phyloP scores from a whole-genome alignment of 2,329 filamentous ascomycete genomes.

The Chrysosporium keratinophilum region DNA sequence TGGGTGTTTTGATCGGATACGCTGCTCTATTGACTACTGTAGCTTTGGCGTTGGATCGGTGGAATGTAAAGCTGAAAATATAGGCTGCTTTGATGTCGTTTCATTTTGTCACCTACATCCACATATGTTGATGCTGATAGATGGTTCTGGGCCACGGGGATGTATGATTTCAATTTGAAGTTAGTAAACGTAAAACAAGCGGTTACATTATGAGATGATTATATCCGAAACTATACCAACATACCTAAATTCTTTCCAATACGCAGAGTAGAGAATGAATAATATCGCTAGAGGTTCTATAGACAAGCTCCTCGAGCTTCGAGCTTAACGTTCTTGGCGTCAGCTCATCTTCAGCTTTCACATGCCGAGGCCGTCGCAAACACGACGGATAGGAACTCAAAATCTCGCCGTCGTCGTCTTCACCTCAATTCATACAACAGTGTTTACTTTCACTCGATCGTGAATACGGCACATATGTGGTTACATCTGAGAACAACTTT shows the following conservation, averaged over 20 bases:
- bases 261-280: no score
- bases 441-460: no score
- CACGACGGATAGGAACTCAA: not conserved
- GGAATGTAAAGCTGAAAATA: constrained; percentile 26
- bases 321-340: no score
- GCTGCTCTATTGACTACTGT: constrained; percentile 55
- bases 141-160: not conserved
- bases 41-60: constrained; percentile 42
- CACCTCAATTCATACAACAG: not conserved
- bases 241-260: no score
- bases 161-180: not conserved
- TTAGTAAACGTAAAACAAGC: not conserved
- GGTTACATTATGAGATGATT: no score
- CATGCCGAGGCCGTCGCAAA: not conserved
- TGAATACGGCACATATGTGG: no score
- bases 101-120: not conserved
- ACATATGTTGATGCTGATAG: not conserved
- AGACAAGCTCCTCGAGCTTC: no score
- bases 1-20: constrained; percentile 67
- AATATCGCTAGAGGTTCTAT: no score
- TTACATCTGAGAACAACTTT: no score
- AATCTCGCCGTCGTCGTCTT: not conserved
- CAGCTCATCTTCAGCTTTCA: not conserved
- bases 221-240: no score
- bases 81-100: not conserved